Evolutionary conservation across 441 rosid species (phyloP).

Genomic region (Manihot esculenta): DNA sequence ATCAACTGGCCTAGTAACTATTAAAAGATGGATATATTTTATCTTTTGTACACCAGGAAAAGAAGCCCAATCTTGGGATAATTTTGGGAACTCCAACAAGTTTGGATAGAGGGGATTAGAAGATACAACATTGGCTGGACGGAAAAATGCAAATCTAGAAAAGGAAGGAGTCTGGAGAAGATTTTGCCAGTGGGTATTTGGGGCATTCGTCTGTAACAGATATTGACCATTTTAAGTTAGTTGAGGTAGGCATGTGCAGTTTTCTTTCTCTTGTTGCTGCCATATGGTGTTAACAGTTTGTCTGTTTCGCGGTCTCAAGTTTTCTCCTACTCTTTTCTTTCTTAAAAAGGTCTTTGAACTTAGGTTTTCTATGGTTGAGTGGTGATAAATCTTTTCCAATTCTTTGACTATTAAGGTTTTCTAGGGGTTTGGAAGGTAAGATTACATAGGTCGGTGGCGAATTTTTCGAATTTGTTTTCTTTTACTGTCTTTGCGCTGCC

Average conservation of each 20-base stretch:
- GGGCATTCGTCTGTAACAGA: constrained; percentile 40
- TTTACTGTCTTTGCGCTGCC: constrained; percentile 29
- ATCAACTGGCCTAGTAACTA: constrained; percentile 90
- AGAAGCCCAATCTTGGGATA: constrained; percentile 37
- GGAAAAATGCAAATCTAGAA: constrained; percentile 28
- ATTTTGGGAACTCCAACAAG: constrained; percentile 41
- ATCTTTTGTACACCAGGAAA: constrained; percentile 34
- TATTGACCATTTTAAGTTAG: constrained; percentile 42
- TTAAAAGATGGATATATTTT: constrained; percentile 40
- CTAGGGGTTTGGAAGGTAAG: constrained; percentile 40
- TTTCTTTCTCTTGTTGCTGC: constrained; percentile 34
- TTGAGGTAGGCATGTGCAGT: constrained; percentile 46
- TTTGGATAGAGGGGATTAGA: constrained; percentile 35
- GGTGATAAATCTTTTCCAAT: constrained; percentile 42
- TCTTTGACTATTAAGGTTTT: constrained; percentile 30
- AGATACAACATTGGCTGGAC: constrained; percentile 35
- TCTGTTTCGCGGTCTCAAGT: constrained; percentile 30
- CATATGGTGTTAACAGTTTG: constrained; percentile 32
- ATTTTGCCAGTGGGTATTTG: constrained; percentile 34
- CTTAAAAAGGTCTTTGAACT: constrained; percentile 23
- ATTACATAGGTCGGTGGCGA: constrained; percentile 43
- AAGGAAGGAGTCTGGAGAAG: constrained; percentile 30
- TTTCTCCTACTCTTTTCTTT: constrained; percentile 11
- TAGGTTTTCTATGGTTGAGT: constrained; percentile 34
- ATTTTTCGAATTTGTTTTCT: constrained; percentile 23